Percentiles rank a stretch among this genome's conserved stretches.
phyloP scores from a whole-genome alignment of 257 asterid species.

The Solanum ossicruentum region DNA sequence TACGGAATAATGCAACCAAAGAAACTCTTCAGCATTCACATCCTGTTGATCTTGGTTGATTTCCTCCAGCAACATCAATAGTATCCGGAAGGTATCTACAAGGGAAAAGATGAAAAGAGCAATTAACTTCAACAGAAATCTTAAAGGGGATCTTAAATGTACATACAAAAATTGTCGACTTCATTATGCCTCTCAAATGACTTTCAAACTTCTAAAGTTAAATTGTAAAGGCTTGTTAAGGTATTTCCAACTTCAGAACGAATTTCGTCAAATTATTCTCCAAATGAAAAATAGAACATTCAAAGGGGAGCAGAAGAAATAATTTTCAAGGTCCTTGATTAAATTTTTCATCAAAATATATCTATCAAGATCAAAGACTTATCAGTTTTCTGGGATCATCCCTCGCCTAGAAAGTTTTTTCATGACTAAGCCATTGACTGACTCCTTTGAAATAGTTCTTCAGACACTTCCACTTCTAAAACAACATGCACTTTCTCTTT shows the following conservation, averaged over 20 bases:
- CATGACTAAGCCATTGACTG: not conserved
- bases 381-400: not conserved
- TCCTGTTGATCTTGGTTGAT: conserved; percentile 53
- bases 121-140: not conserved
- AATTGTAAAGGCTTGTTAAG: not conserved
- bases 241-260: not conserved
- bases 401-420: not conserved
- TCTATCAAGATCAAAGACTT: not conserved
- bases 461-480: not conserved
- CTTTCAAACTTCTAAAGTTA: not conserved
- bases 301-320: not conserved
- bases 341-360: not conserved
- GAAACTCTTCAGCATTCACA: conserved; percentile 35
- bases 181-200: not conserved
- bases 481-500: not conserved
- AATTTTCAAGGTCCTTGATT: not conserved
- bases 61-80: conserved; percentile 47
- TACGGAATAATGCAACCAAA: not conserved
- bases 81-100: conserved; percentile 37
- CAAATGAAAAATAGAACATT: not conserved
- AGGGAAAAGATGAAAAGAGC: not conserved
- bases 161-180: not conserved
- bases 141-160: not conserved
- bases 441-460: not conserved
- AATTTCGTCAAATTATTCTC: not conserved